Evolutionary conservation across 1,284 basidiomycete genomes (phyloP).

Genomic region (Athelia psychrophila): DNA sequence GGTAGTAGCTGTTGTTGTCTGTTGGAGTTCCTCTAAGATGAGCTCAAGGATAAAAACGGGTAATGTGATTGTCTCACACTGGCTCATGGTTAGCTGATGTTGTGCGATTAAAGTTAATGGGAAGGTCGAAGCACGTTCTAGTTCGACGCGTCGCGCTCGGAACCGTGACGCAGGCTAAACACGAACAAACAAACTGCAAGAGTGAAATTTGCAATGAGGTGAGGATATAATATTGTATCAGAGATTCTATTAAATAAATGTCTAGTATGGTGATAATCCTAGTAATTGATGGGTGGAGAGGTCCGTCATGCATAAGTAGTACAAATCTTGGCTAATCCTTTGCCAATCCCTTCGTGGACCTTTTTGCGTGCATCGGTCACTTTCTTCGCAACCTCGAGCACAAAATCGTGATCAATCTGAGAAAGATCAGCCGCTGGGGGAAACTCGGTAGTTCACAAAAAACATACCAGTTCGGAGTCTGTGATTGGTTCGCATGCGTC

Average conservation of each 20-base stretch:
- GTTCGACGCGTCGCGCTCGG: background rate
- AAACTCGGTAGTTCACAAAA: constrained; percentile 3
- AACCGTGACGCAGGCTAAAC: too few relatives aligned
- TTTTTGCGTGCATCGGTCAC: constrained; percentile 66
- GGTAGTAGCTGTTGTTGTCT: constrained; percentile 36
- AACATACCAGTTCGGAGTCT: constrained; percentile 38
- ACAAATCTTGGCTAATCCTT: constrained; percentile 57
- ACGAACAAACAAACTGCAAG: background rate
- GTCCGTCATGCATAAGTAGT: constrained; percentile 34
- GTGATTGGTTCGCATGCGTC: constrained; percentile 45
- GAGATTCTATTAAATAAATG: background rate
- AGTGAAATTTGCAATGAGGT: background rate
- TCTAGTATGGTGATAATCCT: constrained; percentile 15
- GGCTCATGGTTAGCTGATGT: constrained; percentile 30
- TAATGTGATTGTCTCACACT: constrained; percentile 30
- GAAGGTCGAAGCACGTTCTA: background rate
- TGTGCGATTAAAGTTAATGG: background rate
- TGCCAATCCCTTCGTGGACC: constrained; percentile 67
- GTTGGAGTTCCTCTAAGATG: constrained; percentile 3
- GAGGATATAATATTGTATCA: background rate
- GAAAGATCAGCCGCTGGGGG: too few relatives aligned
- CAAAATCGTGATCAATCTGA: constrained; percentile 66
- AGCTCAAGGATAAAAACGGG: background rate
- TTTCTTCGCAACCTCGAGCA: constrained; percentile 58
- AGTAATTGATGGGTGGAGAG: background rate